Base-by-base conservation (phyloP, 1,284 basidiomycete species). In the Paramarasmius palmivorus region DNA sequence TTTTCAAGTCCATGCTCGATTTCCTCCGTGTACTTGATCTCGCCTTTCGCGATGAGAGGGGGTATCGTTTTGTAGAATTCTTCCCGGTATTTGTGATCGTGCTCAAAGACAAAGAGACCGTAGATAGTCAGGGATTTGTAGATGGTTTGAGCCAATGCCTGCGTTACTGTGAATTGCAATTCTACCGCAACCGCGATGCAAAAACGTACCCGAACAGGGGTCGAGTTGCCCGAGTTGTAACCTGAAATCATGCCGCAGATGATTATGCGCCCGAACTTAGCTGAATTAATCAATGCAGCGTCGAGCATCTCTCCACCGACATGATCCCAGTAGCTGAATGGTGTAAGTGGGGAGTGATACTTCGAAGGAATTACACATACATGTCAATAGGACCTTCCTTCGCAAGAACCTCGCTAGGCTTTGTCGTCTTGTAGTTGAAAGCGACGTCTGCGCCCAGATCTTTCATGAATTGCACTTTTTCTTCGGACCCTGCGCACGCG, bases 351-450 rank as follows among this genome's bases (percentile, higher is more conserved):
- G 3, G 14, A 25, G 25, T 50, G 15, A 38, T n/a, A n/a, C 34
- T 50, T 7, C 20, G 5, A 7, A 17, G 17, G 29, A 42, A 14
- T 34, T 34, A 14, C 17, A 59, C 75, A 52, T 69, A 81, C 76
- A 78, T 70, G 59, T 76, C 76, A 55, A 86, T 78, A 8, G 79
- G 73, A 0, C 86, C 84, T 52, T 85, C 74, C 59, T 78, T 76
- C 59, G 73, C 70, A 55, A 90, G 75, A 2, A 84, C 76, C 19
- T 81, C 72, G 35, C 68, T 69, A 6, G 79, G 79, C 42, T 70
- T 67, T 15, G 68, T 68, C 0, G 71, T 79, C 70, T 91, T 92
- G 74, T 92, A 92, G 70, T 92, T 90, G 72, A 92, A 83, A 0
- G 78, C 83, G 14, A 83, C 77, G 62, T 92, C 88, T 4, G 82